Evolutionary conservation across 345 rosid genomes (phyloP), one percentile per base, ranked within the genome.

Genomic region (Microcos paniculata): DNA sequence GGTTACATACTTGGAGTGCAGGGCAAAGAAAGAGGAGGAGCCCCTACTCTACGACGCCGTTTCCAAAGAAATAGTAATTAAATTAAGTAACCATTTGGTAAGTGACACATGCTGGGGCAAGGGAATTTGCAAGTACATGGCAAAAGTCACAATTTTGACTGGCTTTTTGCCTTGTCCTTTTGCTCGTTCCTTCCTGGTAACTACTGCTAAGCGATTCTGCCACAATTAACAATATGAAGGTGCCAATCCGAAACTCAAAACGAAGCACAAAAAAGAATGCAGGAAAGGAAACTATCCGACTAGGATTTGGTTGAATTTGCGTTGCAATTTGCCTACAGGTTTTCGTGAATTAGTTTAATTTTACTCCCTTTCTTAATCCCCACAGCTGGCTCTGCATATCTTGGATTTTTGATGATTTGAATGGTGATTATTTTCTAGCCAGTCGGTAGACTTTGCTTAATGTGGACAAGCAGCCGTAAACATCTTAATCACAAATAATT

Each of bases 1-100:
- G n/a, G n/a, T n/a, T n/a, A n/a, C n/a, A 42, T 42, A 42, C 52
- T 51, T 51, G 55, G 55, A 51, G 55, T 42, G 45, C 8, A 42
- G 10, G 45, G 8, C 45, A 42, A 42, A 42, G 9, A 42, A 42
- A 4, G 24, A 52, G 56, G 7, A 2, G 0, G 2, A 18, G 5
- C 56, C 56, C 18, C 21, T 51, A 35, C 9, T 51, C 21, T 12
- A 74, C 75, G 82, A 70, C 78, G 65, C 78, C 62, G 78, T 75
- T 78, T 74, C 10, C 16, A 46, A 12, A 12, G 18, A 56, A 7
- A 30, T 45, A 7, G 40, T 5, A 2, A 35, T 5, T 5, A 35
- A 35, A 35, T 35, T 35, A 35, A 35, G 2, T 26, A 35, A 40
- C 46, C 38, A 7, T 13, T 46, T 24, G 56, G 71, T 48, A 43